Percentiles rank a stretch among this genome's conserved stretches.
Evolutionary conservation across 2,329 filamentous ascomycete species (phyloP).

Genomic region (Podosphaera aphanis): DNA sequence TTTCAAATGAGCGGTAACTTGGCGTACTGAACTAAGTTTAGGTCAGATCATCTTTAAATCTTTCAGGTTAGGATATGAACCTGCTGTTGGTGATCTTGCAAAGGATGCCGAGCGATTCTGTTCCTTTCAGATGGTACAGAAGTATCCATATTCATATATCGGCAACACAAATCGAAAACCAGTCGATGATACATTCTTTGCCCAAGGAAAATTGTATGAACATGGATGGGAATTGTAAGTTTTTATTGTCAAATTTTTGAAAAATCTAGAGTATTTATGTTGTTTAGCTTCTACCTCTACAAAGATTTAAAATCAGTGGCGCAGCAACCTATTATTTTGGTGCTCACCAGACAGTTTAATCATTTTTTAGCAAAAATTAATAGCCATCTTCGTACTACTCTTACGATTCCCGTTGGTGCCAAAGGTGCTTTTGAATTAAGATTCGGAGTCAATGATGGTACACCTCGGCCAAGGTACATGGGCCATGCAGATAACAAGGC

Average conservation of each 20-base stretch:
- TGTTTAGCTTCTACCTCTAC: conserved; percentile 40
- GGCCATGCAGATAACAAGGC: conserved; percentile 27
- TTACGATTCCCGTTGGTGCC: conserved; percentile 32
- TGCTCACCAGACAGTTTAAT: conserved; percentile 42
- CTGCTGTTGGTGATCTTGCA: conserved; percentile 9
- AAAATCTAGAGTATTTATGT: conserved; percentile 3
- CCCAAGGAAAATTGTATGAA: conserved; percentile 29
- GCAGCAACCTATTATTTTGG: conserved; percentile 36
- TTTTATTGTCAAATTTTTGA: background rate
- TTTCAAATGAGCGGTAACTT: background rate
- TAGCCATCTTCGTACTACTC: conserved; percentile 24
- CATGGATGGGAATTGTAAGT: conserved; percentile 57
- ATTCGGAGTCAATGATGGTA: conserved; percentile 34
- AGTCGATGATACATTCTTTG: conserved; percentile 24
- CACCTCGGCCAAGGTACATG: conserved; percentile 44
- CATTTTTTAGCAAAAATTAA: conserved; percentile 43
- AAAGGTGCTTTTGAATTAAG: conserved; percentile 32
- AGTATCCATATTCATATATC: conserved; percentile 36
- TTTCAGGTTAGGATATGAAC: background rate
- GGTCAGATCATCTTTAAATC: background rate
- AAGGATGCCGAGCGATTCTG: conserved; percentile 19
- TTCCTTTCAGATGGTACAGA: conserved; percentile 28
- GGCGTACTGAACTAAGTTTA: background rate
- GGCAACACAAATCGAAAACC: conserved; percentile 25
- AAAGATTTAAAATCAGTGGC: conserved; percentile 22